Percentiles rank a stretch among this genome's conserved stretches.
These are phyloP conservation scores for Candida wancherniae DNA, from an alignment of 805 yeast genomes.

Conservation along the genomic window DNA sequence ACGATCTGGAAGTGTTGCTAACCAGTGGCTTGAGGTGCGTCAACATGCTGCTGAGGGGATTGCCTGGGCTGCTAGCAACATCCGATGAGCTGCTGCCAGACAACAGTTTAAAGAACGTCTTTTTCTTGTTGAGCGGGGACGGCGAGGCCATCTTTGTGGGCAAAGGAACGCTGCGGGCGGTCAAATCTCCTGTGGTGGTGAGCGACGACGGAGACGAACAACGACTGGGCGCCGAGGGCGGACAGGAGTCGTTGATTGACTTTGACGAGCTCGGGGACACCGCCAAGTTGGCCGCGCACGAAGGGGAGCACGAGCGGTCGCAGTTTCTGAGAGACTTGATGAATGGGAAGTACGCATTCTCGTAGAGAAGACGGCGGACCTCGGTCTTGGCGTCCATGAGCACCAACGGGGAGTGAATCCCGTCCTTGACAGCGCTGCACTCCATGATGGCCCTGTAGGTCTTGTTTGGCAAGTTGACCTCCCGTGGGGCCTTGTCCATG, in stretches of 20 bases:
- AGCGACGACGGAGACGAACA: too few relatives aligned
- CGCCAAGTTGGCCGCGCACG: too few relatives aligned
- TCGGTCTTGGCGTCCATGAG: constrained; percentile 28
- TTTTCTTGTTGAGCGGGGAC: constrained; percentile 10
- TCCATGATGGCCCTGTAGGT: constrained; percentile 25
- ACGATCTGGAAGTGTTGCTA: constrained; percentile 11
- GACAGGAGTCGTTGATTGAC: too few relatives aligned
- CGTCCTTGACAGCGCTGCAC: constrained; percentile 11
- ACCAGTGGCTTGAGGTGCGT: constrained; percentile 9
- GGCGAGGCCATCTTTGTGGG: constrained; percentile 7
- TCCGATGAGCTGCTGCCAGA: constrained; percentile 10
- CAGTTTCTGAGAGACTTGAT: constrained; percentile 2
- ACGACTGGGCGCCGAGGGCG: too few relatives aligned
- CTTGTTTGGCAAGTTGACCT: constrained; percentile 44
- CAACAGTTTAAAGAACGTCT: constrained; percentile 9
- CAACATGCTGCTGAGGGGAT: constrained; percentile 4
- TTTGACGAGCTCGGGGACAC: too few relatives aligned
- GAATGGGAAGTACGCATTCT: constrained; percentile 27
- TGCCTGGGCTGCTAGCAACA: constrained; percentile 7
- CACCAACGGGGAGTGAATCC: constrained; percentile 25
- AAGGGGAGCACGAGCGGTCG: too few relatives aligned
- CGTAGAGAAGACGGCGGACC: constrained; percentile 29
- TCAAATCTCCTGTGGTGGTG: too few relatives aligned
- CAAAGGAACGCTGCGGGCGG: constrained; percentile 1
- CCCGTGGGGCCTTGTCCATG: constrained; percentile 38